Base-by-base conservation (phyloP, 768 basidiomycete species). In the Calocybe gangraenosa region DNA sequence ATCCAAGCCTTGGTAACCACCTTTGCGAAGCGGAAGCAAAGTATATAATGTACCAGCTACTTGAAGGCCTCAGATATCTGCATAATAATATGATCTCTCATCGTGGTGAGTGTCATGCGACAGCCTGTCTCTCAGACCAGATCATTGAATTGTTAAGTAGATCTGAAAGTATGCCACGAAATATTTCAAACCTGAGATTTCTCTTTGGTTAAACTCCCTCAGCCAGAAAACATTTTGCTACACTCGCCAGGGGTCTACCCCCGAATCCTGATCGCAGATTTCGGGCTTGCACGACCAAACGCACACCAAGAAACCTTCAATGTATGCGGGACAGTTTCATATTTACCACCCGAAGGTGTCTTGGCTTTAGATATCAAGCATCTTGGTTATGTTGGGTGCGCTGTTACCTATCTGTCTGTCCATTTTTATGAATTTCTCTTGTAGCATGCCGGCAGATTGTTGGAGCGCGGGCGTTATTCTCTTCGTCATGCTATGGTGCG, bases 201-300 rank as follows among this genome's bases (percentile, higher is more conserved):
- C 11, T 2, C 20, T 23, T 44, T 33, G 13, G 35, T 20, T 43
- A 5, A 40, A 15, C 23, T 38, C 28, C 40, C 30, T 13, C 52
- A 82, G 88, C 90, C 90, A 20, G 90, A 92, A 65, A 92, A 92
- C 52, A 85, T 92, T 32, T 70, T 92, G 11, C 71, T 92, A 3
- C 70, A 81, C 53, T 71, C 77, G 4, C 87, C 90, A n/a, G 90
- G 89, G 8, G 78, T 87, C 2, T 92, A 89, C 58, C 90, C 90
- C 40, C 85, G 84, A 32, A 81, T 92, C 32, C 73, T 88, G 40
- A 83, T 92, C 31, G 90, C 90, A 15, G 90, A 92, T 62, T 92
- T 92, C 58, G 90, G 90, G 7, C 78, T 91, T 14, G 90, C 90
- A 8, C 80, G 88, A 14, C 79, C 81, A 6, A 81, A 81, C 53